phyloP scores from a whole-genome alignment of 1,284 basidiomycete genomes.

The Trametes versicolor region DNA sequence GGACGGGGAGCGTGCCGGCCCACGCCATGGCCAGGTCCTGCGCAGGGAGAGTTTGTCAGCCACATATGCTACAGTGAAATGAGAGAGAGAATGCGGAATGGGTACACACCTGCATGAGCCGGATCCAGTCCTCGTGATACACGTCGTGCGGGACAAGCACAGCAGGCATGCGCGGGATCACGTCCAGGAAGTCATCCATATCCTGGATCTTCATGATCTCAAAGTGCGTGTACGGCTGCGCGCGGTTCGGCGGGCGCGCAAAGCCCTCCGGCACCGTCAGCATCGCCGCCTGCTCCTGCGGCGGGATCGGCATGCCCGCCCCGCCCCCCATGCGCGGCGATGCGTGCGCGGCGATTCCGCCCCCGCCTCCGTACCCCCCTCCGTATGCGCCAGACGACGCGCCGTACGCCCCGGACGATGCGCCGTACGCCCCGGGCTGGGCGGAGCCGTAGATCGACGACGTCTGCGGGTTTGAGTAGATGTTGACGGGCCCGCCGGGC shows the following conservation, averaged over 20 bases:
- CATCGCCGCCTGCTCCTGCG: conserved; percentile 52
- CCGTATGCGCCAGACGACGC: not conserved
- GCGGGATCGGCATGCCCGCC: conserved; percentile 20
- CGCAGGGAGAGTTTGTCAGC: not conserved
- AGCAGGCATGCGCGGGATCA: conserved; percentile 73
- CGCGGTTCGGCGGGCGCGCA: conserved; percentile 71
- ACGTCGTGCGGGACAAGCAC: conserved; percentile 82
- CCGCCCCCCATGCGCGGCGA: conserved; percentile 38
- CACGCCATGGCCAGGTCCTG: conserved; percentile 78
- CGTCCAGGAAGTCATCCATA: conserved; percentile 75
- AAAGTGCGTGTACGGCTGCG: conserved; percentile 74
- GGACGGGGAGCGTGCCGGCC: conserved; percentile 75
- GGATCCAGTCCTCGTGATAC: conserved; percentile 77
- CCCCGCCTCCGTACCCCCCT: conserved; percentile 39
- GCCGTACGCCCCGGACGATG: conserved; percentile 16
- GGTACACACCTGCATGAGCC: conserved; percentile 71
- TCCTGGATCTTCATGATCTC: conserved; percentile 74
- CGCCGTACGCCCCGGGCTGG: conserved; percentile 15
- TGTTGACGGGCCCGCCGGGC: conserved; percentile 18
- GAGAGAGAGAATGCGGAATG: not conserved
- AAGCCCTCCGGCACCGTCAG: conserved; percentile 75
- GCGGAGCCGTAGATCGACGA: conserved; percentile 24
- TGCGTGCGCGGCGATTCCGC: conserved; percentile 27
- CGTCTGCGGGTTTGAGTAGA: conserved; percentile 26
- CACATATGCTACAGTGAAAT: not conserved